These are phyloP conservation scores for Penicillium alfredii DNA, from an alignment of 495 filamentous ascomycete species.

Conservation along the genomic window DNA sequence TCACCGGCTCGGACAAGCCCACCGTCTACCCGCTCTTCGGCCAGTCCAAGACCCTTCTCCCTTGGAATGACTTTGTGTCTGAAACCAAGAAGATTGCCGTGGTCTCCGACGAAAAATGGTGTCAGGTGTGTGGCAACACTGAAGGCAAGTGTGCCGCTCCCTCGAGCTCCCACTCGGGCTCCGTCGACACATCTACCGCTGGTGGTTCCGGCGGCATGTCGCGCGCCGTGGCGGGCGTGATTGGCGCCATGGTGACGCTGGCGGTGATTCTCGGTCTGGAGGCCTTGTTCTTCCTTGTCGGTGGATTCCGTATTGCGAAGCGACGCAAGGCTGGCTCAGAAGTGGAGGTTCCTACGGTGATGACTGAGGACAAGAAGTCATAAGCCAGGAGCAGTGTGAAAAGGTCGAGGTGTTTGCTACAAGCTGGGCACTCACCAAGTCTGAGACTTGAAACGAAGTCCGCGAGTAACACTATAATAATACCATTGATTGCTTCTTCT, in stretches of 20 bases:
- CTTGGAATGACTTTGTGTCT: constrained; percentile 38
- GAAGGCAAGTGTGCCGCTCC: constrained; percentile 31
- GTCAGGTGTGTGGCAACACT: constrained; percentile 38
- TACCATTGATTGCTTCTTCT: too few relatives aligned
- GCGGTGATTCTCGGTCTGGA: constrained; percentile 46
- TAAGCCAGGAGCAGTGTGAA: too few relatives aligned
- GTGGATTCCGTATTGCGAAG: constrained; percentile 26
- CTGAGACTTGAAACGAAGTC: too few relatives aligned
- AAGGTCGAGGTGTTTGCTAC: too few relatives aligned
- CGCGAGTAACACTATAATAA: too few relatives aligned
- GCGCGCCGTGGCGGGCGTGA: constrained; percentile 47
- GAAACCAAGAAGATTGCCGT: constrained; percentile 38
- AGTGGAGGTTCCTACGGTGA: constrained; percentile 2
- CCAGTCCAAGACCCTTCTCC: constrained; percentile 17
- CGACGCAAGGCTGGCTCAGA: constrained; percentile 13
- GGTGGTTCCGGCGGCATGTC: constrained; percentile 29
- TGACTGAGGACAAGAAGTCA: constrained; percentile 16
- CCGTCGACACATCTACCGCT: constrained; percentile 8
- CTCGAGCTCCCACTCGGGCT: constrained; percentile 2
- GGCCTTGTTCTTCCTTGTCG: constrained; percentile 39
- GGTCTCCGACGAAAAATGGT: constrained; percentile 36
- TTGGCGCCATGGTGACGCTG: constrained; percentile 59
- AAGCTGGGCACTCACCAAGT: too few relatives aligned
- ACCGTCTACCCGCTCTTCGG: constrained; percentile 42
- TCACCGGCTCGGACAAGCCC: constrained; percentile 21